Conservation (phyloP, 768 basidiomycete species). For the Boletus rubroflammeus region DNA sequence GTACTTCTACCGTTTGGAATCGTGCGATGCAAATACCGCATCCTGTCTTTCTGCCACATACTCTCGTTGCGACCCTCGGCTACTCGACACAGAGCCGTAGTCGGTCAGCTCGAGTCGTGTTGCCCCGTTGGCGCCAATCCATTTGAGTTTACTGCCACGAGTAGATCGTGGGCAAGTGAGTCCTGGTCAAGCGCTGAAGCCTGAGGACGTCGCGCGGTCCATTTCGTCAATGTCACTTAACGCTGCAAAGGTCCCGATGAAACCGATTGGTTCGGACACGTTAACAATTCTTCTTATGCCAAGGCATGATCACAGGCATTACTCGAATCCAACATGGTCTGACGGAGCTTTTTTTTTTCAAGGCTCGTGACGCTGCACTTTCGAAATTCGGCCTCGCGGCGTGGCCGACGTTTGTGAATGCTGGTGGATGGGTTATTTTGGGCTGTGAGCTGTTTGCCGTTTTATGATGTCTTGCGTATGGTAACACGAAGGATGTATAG, state of each 20-base stretch:
- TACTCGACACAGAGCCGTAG: not conserved
- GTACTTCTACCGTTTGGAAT: not conserved
- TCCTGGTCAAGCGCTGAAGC: not conserved
- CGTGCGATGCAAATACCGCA: not conserved
- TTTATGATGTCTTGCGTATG: not conserved
- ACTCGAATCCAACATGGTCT: not conserved
- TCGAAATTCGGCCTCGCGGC: slow-evolving; percentile 5
- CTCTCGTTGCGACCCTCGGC: not conserved
- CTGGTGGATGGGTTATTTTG: slow-evolving; percentile 6
- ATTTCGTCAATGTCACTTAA: slow-evolving; percentile 1
- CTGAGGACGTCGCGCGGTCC: not conserved
- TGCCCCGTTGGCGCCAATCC: not conserved
- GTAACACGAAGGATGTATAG: not conserved
- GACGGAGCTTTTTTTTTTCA: not conserved
- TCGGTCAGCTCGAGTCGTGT: not conserved
- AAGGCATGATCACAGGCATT: not conserved
- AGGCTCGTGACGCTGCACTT: slow-evolving; percentile 16
- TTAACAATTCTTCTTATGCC: slow-evolving; percentile 7
- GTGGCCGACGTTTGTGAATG: slow-evolving; percentile 12
- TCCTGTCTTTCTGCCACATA: not conserved
- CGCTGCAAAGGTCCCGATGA: slow-evolving; percentile 14
- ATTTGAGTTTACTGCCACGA: not conserved
- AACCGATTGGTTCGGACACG: slow-evolving; percentile 17
- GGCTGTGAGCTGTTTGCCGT: not conserved
- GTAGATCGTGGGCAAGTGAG: not conserved